Evolutionary conservation across 78 protist genomes (phyloP), one percentile per base, ranked within the genome.

Genomic region (Polysphondylium violaceum): DNA sequence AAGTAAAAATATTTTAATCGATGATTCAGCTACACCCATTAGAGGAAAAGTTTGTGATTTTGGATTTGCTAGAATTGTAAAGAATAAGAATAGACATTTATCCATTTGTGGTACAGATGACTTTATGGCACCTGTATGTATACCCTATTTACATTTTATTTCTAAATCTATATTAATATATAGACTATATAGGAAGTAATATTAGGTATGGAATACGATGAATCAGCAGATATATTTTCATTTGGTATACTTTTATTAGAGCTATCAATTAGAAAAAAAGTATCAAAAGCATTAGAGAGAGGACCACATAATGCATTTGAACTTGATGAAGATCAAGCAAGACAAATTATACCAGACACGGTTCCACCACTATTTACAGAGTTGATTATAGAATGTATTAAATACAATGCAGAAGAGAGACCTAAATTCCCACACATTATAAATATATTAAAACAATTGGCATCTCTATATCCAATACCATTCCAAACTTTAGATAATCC

Each of bases 131-230:
- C 91, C 91, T 19, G 69, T 73, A 73, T 35, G 61, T 73, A 14
- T 16, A 56, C 5, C 11, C 14, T 31, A 11, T 71, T 23, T 25
- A 25, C 7, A 11, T 17, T 21, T 6, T 19, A 56, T n/a, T n/a
- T n/a, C n/a, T 56, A 19, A 56, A 19, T 19, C 11, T 17, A 56
- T 56, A 56, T 4, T 19, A 56, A 14, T 17, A 56, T 56, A 8
- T 4, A 56, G 19, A 38, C 4, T 31, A 7, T 36, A 1, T 74
- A 74, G 64, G 77, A 67, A 29, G 76, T 79, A 3, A 79, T 79
- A 36, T 68, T 79, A 38, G 89, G 89, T 40, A 79, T 79, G 89
- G 89, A 79, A n/a, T 79, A 83, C 58, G 91, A 83, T 44, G 91
- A 83, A 43, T 14, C 63, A 36, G 91, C 79, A 17, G 91, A 83